Evolutionary conservation across 2,329 filamentous ascomycete genomes (phyloP).

Genomic region (Cylindrodendrum hubeiense): DNA sequence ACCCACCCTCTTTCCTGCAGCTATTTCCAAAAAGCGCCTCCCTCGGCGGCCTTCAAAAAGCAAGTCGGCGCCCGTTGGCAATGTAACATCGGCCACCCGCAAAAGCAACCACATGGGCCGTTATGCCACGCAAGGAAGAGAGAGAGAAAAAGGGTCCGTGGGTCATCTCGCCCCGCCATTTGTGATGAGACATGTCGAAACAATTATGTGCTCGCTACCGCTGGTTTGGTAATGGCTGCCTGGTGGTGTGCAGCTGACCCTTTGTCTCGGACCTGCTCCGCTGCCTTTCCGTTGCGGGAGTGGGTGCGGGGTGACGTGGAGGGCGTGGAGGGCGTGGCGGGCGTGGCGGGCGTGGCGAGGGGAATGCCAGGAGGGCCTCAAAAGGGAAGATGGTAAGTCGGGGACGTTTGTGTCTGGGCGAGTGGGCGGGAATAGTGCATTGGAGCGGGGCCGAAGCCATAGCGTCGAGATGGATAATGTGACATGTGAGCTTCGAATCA

Average conservation of each 20-base stretch:
- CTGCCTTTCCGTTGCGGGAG: neutral
- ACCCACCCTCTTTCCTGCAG: neutral
- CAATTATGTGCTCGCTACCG: neutral
- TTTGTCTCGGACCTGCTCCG: neutral
- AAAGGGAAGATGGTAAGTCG: neutral
- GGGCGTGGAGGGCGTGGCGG: no score
- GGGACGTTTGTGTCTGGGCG: neutral
- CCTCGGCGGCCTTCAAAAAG: neutral
- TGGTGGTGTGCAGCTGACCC: neutral
- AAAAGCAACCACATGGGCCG: neutral
- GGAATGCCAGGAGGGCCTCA: neutral
- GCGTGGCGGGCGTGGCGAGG: no score
- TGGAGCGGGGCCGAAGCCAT: neutral
- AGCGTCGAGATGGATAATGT: neutral
- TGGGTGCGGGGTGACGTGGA: neutral
- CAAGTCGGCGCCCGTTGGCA: neutral
- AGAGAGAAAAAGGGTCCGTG: neutral
- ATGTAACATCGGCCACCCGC: constrained; percentile 2
- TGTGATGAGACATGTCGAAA: neutral
- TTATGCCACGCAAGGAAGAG: neutral
- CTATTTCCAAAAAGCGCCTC: neutral
- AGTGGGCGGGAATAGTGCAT: neutral
- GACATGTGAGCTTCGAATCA: neutral
- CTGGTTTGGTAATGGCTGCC: neutral
- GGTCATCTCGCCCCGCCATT: neutral